Evolutionary conservation across 768 basidiomycete genomes (phyloP).

Genomic region (Lactarius tabidus): DNA sequence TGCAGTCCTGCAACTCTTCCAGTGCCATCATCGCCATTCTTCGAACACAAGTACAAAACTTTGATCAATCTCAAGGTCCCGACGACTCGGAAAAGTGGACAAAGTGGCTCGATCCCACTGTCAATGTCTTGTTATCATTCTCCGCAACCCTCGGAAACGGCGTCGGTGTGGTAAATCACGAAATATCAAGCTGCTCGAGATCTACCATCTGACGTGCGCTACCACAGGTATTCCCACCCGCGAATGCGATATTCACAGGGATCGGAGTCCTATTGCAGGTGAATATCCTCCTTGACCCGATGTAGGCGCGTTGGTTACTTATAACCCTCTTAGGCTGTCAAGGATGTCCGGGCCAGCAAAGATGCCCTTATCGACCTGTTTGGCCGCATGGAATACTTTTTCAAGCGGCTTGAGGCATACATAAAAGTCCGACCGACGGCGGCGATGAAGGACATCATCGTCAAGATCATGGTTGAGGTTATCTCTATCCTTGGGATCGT

Average conservation of each 20-base stretch:
- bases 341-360: background rate
- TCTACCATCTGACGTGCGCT: background rate
- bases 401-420: background rate
- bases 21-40: no score
- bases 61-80: no score
- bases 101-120: no score
- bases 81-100: no score
- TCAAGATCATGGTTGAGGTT: background rate
- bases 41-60: no score
- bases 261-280: background rate
- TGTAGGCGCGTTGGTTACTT: background rate
- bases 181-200: background rate
- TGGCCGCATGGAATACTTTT: background rate
- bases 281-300: background rate
- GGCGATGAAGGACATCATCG: background rate
- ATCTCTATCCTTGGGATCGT: background rate
- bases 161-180: background rate
- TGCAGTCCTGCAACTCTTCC: no score
- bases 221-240: background rate
- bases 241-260: background rate
- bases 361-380: background rate
- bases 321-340: background rate
- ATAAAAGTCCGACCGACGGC: background rate
- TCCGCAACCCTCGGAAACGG: background rate
- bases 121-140: no score